Evolutionary conservation across 2,329 filamentous ascomycete genomes (phyloP).

Genomic region (Leptographium radiaticola): DNA sequence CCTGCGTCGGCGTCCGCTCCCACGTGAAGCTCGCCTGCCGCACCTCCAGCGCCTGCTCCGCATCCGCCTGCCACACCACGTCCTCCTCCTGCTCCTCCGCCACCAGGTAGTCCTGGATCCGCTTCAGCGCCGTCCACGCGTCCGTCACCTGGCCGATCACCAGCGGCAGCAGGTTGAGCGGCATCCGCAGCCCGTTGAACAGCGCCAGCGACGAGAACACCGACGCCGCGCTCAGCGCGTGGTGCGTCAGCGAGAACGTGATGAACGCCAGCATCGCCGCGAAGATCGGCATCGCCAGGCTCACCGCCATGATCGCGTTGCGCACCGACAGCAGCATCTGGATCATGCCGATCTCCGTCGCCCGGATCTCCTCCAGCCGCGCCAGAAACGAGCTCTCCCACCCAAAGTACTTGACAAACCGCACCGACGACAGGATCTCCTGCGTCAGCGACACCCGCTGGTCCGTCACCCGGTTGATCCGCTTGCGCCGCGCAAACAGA

Average conservation of each 20-base stretch:
- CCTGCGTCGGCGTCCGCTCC: conserved; percentile 54
- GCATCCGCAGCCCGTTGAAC: conserved; percentile 84
- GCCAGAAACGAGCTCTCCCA: conserved; percentile 84
- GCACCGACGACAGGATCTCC: conserved; percentile 79
- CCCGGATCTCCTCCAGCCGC: conserved; percentile 60
- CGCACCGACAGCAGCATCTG: conserved; percentile 71
- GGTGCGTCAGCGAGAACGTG: conserved; percentile 56
- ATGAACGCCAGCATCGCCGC: conserved; percentile 94
- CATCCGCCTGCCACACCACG: conserved; percentile 39
- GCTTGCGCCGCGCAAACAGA: conserved; percentile 60
- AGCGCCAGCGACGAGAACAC: conserved; percentile 89
- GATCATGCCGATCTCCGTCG: conserved; percentile 68
- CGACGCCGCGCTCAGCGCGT: conserved; percentile 57
- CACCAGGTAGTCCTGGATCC: conserved; percentile 78
- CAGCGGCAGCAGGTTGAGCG: conserved; percentile 76
- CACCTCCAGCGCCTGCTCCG: conserved; percentile 59
- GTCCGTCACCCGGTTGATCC: conserved; percentile 89
- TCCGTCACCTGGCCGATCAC: conserved; percentile 85
- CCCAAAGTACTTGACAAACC: conserved; percentile 93
- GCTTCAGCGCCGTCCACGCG: conserved; percentile 69
- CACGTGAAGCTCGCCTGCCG: conserved; percentile 71
- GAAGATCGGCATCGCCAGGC: conserved; percentile 80
- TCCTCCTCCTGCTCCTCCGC: conserved; percentile 76
- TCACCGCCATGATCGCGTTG: conserved; percentile 73
- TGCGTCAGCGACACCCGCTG: conserved; percentile 83